These are phyloP conservation scores for Lactarius tabidus DNA, from an alignment of 768 basidiomycete genomes.

Conservation along the genomic window DNA sequence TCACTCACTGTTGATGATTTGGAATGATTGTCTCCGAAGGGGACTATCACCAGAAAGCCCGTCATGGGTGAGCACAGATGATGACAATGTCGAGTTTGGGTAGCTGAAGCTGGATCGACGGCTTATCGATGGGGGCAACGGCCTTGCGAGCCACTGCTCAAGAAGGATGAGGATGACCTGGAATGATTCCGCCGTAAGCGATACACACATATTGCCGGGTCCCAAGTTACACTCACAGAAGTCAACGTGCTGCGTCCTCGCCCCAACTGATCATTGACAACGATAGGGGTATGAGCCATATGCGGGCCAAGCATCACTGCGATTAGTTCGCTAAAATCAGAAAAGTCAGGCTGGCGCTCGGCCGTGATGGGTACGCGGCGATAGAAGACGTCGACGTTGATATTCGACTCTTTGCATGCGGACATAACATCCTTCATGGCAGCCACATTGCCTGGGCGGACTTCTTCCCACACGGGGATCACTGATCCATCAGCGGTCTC, in stretches of 20 bases:
- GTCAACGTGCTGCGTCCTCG: constrained; percentile 87
- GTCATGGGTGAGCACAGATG: constrained; percentile 41
- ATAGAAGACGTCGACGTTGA: constrained; percentile 68
- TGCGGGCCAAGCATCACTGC: constrained; percentile 69
- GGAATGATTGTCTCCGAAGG: constrained; percentile 60
- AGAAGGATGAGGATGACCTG: constrained; percentile 81
- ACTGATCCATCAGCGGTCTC: constrained; percentile 86
- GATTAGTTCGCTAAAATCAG: constrained; percentile 72
- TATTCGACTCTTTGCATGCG: constrained; percentile 39
- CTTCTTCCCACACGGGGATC: constrained; percentile 93
- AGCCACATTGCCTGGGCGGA: constrained; percentile 61
- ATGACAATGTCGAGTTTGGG: constrained; percentile 43
- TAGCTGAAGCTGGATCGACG: constrained; percentile 35
- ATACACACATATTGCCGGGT: not conserved
- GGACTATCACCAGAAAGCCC: constrained; percentile 28
- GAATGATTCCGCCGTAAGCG: not conserved
- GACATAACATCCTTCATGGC: constrained; percentile 90
- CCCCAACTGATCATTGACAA: constrained; percentile 95
- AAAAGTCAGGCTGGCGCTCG: constrained; percentile 73
- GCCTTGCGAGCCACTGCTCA: constrained; percentile 68
- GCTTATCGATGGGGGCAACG: constrained; percentile 35
- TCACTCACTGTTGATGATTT: constrained; percentile 80
- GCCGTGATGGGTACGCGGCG: constrained; percentile 90
- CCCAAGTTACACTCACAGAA: constrained; percentile 49
- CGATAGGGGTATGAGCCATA: constrained; percentile 69